These are phyloP conservation scores for Monascus ruber DNA, from an alignment of 2,329 filamentous ascomycete species.

Conservation along the genomic window DNA sequence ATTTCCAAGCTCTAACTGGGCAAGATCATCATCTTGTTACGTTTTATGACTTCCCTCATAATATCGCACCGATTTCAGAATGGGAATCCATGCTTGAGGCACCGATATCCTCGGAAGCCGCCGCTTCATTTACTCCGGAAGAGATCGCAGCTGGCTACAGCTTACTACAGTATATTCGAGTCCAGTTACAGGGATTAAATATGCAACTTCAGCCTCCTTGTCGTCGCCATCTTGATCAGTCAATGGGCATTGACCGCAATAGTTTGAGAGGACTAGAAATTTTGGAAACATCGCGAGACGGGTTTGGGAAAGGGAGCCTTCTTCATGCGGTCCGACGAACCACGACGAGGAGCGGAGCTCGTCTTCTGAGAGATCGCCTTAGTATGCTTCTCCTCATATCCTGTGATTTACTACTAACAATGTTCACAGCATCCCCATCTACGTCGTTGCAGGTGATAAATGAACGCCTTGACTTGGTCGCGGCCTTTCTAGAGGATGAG, in stretches of 20 bases:
- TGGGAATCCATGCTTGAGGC: slow-evolving; percentile 73
- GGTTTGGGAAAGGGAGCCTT: slow-evolving; percentile 67
- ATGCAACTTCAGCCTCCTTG: slow-evolving; percentile 76
- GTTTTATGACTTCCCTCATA: slow-evolving; percentile 45
- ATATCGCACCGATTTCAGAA: slow-evolving; percentile 42
- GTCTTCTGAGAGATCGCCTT: slow-evolving; percentile 75
- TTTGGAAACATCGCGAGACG: slow-evolving; percentile 71
- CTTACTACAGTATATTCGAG: slow-evolving; percentile 73
- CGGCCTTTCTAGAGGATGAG: slow-evolving; percentile 56
- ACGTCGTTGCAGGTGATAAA: slow-evolving; percentile 74
- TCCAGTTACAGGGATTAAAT: slow-evolving; percentile 62
- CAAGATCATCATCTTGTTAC: slow-evolving; percentile 68
- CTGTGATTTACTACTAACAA: slow-evolving; percentile 1
- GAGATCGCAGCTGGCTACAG: slow-evolving; percentile 70
- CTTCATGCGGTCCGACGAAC: slow-evolving; percentile 83
- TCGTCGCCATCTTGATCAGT: slow-evolving; percentile 60
- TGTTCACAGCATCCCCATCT: slow-evolving; percentile 57
- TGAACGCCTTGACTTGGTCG: slow-evolving; percentile 68
- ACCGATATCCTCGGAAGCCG: slow-evolving; percentile 45
- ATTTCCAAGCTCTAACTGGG: slow-evolving; percentile 55
- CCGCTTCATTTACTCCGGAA: slow-evolving; percentile 48
- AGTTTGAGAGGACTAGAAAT: slow-evolving; percentile 85
- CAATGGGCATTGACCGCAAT: slow-evolving; percentile 86
- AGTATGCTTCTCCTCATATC: slow-evolving; percentile 35
- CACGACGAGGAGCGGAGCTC: slow-evolving; percentile 79